phyloP scores from a whole-genome alignment of 805 yeast species.

The Limtongia smithiae region DNA sequence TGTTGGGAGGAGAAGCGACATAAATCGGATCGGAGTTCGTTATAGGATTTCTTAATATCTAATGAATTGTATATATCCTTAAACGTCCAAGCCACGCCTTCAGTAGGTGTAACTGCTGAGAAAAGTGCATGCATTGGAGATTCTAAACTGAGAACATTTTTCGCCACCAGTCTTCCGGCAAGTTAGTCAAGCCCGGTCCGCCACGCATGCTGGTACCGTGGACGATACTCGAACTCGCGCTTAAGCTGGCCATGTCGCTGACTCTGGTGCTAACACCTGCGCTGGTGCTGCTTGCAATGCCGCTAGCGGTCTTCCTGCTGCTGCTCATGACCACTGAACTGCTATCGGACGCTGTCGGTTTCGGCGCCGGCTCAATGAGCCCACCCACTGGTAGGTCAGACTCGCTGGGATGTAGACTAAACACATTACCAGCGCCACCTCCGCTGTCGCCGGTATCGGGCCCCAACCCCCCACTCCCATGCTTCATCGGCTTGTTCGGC shows the following conservation, averaged over 20 bases:
- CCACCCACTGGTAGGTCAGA: not conserved
- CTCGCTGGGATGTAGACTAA: not conserved
- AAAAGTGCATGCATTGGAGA: too few relatives aligned
- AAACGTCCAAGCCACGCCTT: too few relatives aligned
- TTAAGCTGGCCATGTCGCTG: too few relatives aligned
- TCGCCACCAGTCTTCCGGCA: constrained; percentile 20
- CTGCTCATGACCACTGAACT: not conserved
- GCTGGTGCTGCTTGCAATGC: too few relatives aligned
- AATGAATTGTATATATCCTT: too few relatives aligned
- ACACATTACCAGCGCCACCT: not conserved
- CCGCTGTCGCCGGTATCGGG: not conserved
- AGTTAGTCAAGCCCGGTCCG: constrained; percentile 17
- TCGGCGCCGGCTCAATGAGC: not conserved
- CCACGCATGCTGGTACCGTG: too few relatives aligned
- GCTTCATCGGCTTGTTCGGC: constrained; percentile 13
- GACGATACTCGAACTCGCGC: not conserved
- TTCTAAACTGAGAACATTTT: constrained; percentile 21
- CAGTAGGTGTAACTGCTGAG: too few relatives aligned
- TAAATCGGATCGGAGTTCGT: too few relatives aligned
- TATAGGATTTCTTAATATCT: too few relatives aligned
- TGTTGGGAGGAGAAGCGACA: too few relatives aligned
- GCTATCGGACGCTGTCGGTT: not conserved
- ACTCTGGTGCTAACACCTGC: too few relatives aligned
- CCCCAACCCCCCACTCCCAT: not conserved
- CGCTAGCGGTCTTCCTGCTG: too few relatives aligned